phyloP scores from a whole-genome alignment of 495 filamentous ascomycete genomes.

The Daldinia decipiens region DNA sequence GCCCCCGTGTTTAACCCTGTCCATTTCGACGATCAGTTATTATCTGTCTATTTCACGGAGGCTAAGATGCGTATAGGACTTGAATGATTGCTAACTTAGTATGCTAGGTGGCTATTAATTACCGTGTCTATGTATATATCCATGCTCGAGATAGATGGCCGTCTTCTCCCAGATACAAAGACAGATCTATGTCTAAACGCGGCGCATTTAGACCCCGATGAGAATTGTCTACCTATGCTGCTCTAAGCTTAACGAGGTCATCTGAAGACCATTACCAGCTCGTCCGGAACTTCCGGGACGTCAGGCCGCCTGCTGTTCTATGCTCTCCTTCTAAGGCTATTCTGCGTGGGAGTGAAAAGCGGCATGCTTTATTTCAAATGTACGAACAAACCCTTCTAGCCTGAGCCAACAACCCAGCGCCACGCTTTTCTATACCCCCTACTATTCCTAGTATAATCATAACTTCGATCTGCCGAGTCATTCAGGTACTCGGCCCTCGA shows the following conservation, averaged over 20 bases:
- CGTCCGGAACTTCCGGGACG: constrained; percentile 3
- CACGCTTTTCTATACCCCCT: constrained; percentile 37
- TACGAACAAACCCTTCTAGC: constrained; percentile 33
- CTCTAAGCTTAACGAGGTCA: neutral
- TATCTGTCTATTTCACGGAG: neutral
- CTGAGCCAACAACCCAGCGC: constrained; percentile 36
- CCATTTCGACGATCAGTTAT: neutral
- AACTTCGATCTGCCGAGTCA: constrained; percentile 36
- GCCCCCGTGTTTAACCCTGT: neutral
- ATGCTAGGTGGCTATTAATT: constrained; percentile 1
- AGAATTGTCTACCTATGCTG: neutral
- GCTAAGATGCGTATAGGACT: neutral
- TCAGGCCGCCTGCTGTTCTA: neutral
- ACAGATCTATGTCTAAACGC: neutral
- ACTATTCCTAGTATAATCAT: constrained; percentile 22
- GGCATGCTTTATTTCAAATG: constrained; percentile 36
- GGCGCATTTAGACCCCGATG: constrained; percentile 3
- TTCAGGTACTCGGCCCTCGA: constrained; percentile 56
- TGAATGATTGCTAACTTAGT: neutral
- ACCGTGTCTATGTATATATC: constrained; percentile 12
- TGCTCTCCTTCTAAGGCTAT: constrained; percentile 7
- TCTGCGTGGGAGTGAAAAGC: constrained; percentile 9
- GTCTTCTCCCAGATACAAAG: neutral
- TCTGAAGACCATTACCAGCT: neutral
- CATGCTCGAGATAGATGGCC: neutral